phyloP scores from a whole-genome alignment of 768 basidiomycete genomes.

The Mycena epipterygia region DNA sequence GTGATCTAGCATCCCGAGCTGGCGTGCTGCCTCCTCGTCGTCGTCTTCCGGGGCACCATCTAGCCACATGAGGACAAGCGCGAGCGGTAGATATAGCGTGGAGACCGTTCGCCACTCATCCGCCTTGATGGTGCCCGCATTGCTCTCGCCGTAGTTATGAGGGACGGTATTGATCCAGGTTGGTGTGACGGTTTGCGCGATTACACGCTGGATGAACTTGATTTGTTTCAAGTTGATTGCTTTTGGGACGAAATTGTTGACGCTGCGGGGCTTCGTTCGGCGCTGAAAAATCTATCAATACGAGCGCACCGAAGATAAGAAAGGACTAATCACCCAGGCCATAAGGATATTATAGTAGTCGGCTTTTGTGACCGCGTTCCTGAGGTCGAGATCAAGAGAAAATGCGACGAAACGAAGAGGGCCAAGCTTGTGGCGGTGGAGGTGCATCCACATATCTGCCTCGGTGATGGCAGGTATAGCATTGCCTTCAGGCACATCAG shows the following conservation, averaged over 20 bases:
- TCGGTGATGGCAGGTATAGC: constrained; percentile 16
- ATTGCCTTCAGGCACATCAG: no score
- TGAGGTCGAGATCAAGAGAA: constrained; percentile 10
- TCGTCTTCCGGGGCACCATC: constrained; percentile 23
- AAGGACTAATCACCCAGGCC: constrained; percentile 9
- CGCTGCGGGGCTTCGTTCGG: not conserved
- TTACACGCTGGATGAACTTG: constrained; percentile 41
- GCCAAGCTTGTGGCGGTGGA: constrained; percentile 3
- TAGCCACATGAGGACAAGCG: constrained; percentile 48
- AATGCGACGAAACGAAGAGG: no score
- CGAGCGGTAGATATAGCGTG: constrained; percentile 49
- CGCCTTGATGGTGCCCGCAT: constrained; percentile 50
- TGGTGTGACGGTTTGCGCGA: constrained; percentile 38
- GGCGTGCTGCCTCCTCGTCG: not conserved
- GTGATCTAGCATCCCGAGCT: constrained; percentile 39
- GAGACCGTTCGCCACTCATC: constrained; percentile 49
- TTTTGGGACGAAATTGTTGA: constrained; percentile 15
- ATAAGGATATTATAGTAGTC: not conserved
- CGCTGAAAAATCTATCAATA: no score
- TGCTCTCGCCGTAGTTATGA: constrained; percentile 41
- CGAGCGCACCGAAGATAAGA: no score
- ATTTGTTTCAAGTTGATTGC: constrained; percentile 21
- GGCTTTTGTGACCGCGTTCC: not conserved
- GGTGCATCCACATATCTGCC: not conserved
- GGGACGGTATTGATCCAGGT: constrained; percentile 46